These are phyloP conservation scores for Penicillium cosmopolitanum DNA, from an alignment of 495 filamentous ascomycete genomes.

Conservation along the genomic window DNA sequence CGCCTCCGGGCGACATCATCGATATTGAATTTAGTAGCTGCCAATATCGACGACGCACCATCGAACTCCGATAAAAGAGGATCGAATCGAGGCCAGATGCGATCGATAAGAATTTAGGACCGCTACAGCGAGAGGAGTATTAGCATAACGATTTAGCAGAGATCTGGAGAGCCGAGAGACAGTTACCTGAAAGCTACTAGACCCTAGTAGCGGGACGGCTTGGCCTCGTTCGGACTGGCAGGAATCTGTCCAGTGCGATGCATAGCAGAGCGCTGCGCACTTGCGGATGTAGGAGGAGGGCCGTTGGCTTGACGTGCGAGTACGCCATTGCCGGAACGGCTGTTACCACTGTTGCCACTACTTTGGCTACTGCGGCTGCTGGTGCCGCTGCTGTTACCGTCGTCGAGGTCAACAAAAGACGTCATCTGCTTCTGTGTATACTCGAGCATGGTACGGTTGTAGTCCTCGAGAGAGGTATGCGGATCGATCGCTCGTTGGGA, in stretches of 20 bases:
- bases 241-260: not conserved
- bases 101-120: constrained; percentile 8
- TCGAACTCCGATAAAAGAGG: constrained; percentile 14
- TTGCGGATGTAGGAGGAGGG: constrained; percentile 19
- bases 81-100: constrained; percentile 8
- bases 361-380: constrained; percentile 40
- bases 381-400: constrained; percentile 16
- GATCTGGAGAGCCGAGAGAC: not conserved
- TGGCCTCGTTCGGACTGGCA: constrained; percentile 10
- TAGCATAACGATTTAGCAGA: not conserved
- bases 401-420: constrained; percentile 39
- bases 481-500: constrained; percentile 30
- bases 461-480: constrained; percentile 44
- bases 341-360: constrained; percentile 38
- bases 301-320: constrained; percentile 26
- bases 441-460: constrained; percentile 50
- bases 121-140: not conserved
- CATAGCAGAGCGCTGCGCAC: not conserved
- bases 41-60: constrained; percentile 6
- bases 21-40: not conserved
- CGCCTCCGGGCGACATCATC: constrained; percentile 16
- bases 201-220: constrained; percentile 22
- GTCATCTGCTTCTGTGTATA: constrained; percentile 52
- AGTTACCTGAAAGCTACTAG: constrained; percentile 16
- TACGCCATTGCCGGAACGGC: constrained; percentile 26